phyloP scores from a whole-genome alignment of 192 early-diverging fungal species.

The Jimgerdemannia flammicorona region DNA sequence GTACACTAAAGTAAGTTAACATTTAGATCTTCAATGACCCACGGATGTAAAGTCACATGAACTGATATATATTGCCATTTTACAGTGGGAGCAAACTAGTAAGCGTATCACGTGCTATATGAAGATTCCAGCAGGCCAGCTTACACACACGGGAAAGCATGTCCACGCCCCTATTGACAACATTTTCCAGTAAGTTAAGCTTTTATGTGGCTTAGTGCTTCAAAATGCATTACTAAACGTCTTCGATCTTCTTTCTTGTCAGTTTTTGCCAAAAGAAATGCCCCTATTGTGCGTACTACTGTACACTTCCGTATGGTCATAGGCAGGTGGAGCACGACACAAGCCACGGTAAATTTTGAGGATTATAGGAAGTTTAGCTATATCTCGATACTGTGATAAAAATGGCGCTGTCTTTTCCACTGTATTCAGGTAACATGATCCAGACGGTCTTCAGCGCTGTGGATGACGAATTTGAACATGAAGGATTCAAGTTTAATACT shows the following conservation, averaged over 20 bases:
- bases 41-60: background rate
- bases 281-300: background rate
- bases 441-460: background rate
- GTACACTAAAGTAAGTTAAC: conserved; percentile 10
- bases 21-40: background rate
- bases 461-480: background rate
- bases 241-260: background rate
- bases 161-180: background rate
- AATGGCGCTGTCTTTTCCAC: background rate
- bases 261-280: background rate
- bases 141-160: conserved; percentile 10
- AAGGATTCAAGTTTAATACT: conserved; percentile 4
- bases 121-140: conserved; percentile 16
- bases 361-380: background rate
- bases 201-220: background rate
- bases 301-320: background rate
- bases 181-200: background rate
- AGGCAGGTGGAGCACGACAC: background rate
- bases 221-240: background rate
- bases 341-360: background rate
- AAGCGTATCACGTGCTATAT: conserved; percentile 5
- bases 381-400: background rate
- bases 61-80: background rate
- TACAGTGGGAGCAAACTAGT: conserved; percentile 12
- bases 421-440: background rate